Percentiles rank a stretch among this genome's conserved stretches.
Evolutionary conservation across 345 rosid genomes (phyloP).

Genomic region (Hypericum perforatum): DNA sequence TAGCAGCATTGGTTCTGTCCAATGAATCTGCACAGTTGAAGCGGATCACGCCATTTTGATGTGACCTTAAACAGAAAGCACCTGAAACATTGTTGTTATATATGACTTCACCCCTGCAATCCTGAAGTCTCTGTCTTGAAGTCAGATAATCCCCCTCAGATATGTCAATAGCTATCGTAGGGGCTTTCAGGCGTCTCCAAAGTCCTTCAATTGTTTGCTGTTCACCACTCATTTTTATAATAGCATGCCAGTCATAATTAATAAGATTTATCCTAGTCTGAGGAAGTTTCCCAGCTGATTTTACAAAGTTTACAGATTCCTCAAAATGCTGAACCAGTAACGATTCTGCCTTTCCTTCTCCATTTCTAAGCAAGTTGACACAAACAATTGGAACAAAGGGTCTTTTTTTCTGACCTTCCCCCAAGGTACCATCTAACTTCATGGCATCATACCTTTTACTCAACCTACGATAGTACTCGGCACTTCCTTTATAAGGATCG

Average conservation of each 20-base stretch:
- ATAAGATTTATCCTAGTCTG: constrained; percentile 50
- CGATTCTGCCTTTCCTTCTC: constrained; percentile 83
- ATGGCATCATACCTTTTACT: constrained; percentile 77
- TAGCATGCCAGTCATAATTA: constrained; percentile 96
- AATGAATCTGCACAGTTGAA: constrained; percentile 96
- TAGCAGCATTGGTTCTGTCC: constrained; percentile 98
- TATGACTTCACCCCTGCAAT: constrained; percentile 88
- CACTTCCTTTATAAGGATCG: constrained; percentile 90
- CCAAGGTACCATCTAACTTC: constrained; percentile 40
- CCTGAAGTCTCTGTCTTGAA: constrained; percentile 63
- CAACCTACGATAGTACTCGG: constrained; percentile 74
- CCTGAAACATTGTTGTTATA: constrained; percentile 63
- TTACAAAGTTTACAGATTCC: constrained; percentile 62
- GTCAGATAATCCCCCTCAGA: constrained; percentile 91
- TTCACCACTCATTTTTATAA: constrained; percentile 69
- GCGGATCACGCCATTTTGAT: constrained; percentile 93
- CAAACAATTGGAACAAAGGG: constrained; percentile 72
- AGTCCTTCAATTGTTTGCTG: constrained; percentile 86
- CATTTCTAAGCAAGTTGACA: constrained; percentile 78
- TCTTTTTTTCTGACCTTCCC: constrained; percentile 56
- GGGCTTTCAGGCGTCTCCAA: constrained; percentile 69
- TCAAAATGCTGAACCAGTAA: constrained; percentile 89
- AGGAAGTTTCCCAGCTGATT: constrained; percentile 66
- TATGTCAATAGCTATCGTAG: constrained; percentile 61
- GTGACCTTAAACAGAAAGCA: constrained; percentile 89